These are phyloP conservation scores for Cryptococcus sp. DNA, from an alignment of 1,284 basidiomycete species.

Conservation along the genomic window DNA sequence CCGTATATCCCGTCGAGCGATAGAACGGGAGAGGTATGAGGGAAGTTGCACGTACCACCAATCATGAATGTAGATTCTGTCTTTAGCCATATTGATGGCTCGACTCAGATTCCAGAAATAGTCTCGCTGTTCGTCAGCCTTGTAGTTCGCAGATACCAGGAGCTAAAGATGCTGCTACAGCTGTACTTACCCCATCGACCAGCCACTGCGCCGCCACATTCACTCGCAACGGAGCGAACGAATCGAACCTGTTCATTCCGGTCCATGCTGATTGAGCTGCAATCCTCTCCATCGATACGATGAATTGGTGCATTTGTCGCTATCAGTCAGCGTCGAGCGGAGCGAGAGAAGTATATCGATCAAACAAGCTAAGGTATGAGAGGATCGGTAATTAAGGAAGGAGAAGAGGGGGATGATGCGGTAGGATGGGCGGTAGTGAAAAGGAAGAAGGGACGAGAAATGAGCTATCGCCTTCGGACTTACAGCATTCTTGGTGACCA, in stretches of 20 bases:
- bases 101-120: conserved; percentile 98
- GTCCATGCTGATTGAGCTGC: conserved; percentile 75
- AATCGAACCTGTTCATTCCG: conserved; percentile 80
- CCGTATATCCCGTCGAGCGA: too few relatives aligned
- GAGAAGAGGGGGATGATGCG: too few relatives aligned
- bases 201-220: conserved; percentile 97
- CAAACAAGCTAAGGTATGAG: conserved; percentile 4
- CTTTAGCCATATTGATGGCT: conserved; percentile 84
- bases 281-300: conserved; percentile 82
- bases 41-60: conserved; percentile 63
- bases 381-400: too few relatives aligned
- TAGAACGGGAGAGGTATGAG: neutral
- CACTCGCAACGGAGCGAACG: conserved; percentile 87
- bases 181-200: conserved; percentile 78
- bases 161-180: neutral
- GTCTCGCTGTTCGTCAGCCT: conserved; percentile 60
- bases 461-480: too few relatives aligned
- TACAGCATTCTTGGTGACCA: conserved; percentile 84
- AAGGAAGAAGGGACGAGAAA: too few relatives aligned
- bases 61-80: conserved; percentile 87
- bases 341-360: too few relatives aligned
- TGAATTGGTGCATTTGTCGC: conserved; percentile 97
- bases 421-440: too few relatives aligned
- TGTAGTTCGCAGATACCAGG: neutral
- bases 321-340: conserved; percentile 34